phyloP scores from a whole-genome alignment of 192 early-diverging fungal species.

The Coemansia pectinata region DNA sequence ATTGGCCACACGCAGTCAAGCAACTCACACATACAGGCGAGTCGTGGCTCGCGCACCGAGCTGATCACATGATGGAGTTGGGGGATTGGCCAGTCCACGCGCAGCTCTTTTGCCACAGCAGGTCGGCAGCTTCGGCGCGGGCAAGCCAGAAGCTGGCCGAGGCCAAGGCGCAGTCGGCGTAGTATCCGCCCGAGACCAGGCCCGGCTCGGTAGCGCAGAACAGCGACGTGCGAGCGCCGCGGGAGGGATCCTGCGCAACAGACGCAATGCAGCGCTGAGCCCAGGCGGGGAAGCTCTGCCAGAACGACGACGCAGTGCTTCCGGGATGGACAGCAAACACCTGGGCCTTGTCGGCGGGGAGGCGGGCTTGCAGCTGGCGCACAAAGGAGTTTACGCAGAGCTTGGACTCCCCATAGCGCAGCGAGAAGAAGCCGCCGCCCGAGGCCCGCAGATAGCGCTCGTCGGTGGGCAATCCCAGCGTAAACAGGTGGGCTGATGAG shows the following conservation, averaged over 20 bases:
- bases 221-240: slow-evolving; percentile 47
- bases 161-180: slow-evolving; percentile 38
- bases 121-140: slow-evolving; percentile 16
- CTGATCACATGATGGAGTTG: slow-evolving; percentile 8
- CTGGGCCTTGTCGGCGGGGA: slow-evolving; percentile 11
- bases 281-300: slow-evolving; percentile 38
- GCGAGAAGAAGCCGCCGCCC: slow-evolving; percentile 46
- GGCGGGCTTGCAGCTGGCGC: slow-evolving; percentile 20
- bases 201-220: slow-evolving; percentile 43
- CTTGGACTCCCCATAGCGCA: slow-evolving; percentile 52
- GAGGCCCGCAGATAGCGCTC: slow-evolving; percentile 30
- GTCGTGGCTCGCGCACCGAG: background rate
- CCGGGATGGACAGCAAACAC: slow-evolving; percentile 48
- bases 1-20: background rate
- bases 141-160: slow-evolving; percentile 36
- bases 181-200: slow-evolving; percentile 43
- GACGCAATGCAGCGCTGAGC: slow-evolving; percentile 39
- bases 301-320: slow-evolving; percentile 46
- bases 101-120: slow-evolving; percentile 48
- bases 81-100: slow-evolving; percentile 48
- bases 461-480: slow-evolving; percentile 49
- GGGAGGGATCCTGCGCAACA: slow-evolving; percentile 37
- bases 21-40: background rate
- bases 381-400: slow-evolving; percentile 50
- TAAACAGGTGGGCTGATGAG: slow-evolving; percentile 41